phyloP scores from a whole-genome alignment of 345 rosid species.

The Dovyalis caffra region DNA sequence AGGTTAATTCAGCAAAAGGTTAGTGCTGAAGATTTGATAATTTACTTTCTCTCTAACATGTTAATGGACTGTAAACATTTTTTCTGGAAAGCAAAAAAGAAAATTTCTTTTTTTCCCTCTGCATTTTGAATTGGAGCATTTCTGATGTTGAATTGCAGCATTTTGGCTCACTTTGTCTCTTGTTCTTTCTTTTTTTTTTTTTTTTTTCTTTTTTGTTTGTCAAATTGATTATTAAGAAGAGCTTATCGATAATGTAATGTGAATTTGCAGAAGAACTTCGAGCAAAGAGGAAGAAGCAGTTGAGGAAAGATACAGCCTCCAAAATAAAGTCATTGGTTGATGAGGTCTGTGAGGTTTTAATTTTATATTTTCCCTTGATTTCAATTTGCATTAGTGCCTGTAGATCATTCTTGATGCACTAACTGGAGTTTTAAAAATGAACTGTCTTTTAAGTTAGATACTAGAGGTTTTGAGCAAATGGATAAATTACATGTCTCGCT shows the following conservation, averaged over 20 bases:
- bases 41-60: background rate
- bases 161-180: background rate
- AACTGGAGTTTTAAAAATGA: background rate
- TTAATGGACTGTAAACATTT: background rate
- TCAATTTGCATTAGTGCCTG: background rate
- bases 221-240: background rate
- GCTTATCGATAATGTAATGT: slow-evolving; percentile 19
- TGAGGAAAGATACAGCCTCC: slow-evolving; percentile 93
- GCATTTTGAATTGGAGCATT: background rate
- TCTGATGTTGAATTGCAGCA: background rate
- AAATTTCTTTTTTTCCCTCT: background rate
- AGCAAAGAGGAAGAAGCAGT: slow-evolving; percentile 86
- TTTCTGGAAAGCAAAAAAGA: background rate
- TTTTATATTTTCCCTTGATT: background rate
- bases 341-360: slow-evolving; percentile 55
- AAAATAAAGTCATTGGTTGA: slow-evolving; percentile 88
- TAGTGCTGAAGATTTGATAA: slow-evolving; percentile 3
- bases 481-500: background rate
- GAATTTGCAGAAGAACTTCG: slow-evolving; percentile 80
- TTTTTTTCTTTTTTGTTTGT: background rate
- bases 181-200: too few relatives aligned
- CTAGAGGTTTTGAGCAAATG: background rate
- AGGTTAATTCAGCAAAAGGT: slow-evolving; percentile 92
- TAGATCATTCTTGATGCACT: background rate
- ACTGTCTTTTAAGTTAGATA: background rate